Base-by-base conservation (phyloP, 139 green algal species). In the Chlamydomonas sp. region DNA sequence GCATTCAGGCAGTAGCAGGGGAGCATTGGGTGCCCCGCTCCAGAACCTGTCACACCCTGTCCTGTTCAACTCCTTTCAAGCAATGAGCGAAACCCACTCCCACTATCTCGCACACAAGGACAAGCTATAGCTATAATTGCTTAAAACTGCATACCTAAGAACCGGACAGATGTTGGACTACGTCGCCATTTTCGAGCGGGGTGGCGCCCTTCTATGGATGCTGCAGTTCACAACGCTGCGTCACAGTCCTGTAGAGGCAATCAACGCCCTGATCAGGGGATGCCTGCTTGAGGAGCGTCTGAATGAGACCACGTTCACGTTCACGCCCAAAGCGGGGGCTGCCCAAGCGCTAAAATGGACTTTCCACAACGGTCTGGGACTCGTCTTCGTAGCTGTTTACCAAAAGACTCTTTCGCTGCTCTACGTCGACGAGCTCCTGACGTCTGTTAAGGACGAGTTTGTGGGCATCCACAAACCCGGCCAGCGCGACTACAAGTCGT, bases 321-420 rank as follows among this genome's bases (percentile, higher is more conserved):
- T 97, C 89, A 79, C 89, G 4, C 96, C 96, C 1, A 93, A 89
- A n/a, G 90, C 94, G 4, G 93, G 93, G 31, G 88, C 95, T 1
- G 82, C 91, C 7, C 97, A 99, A 92, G 95, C 95, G 2, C 78
- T 99, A 2, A 99, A 99, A 89, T 99, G 98, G 98, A 95, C 92
- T 0, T 95, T 99, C 67, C 95, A 99, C 91, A 99, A 99, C 86
- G 94, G 96, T 16, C 89, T 99, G 73, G 97, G 95, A 8, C 91
- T 99, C 3, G 96, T 99, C 63, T 99, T 99, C 92, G 98, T 99
- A 68, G 98, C 97, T 0, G 97, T 98, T 4, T 99, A 99, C 88
- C 96, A 99, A 72, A 94, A 96, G 74, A 91, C 98, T 17, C 90
- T 98, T 5, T 96, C 96, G 74, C 91, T 99, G 17, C 86, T 96